Evolutionary conservation across 306 rosid genomes (phyloP), one percentile per base, ranked within the genome.

Genomic region (Quercus dentata): DNA sequence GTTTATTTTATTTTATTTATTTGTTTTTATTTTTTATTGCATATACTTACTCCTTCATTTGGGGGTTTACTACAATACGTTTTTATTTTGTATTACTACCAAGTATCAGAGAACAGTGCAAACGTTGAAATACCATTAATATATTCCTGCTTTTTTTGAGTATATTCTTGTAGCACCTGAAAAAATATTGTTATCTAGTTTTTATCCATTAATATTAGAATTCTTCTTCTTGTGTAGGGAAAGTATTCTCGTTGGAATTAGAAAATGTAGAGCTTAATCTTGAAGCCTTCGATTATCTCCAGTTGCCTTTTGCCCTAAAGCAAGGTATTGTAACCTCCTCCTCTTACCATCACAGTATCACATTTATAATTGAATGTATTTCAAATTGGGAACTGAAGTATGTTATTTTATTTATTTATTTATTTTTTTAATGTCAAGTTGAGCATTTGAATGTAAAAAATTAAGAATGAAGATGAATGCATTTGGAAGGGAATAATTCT

Each of bases 271-370:
- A 94, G 91, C 91, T 94, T 56, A 92, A 84, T 84, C 92, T 92
- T 73, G 97, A 94, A 80, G 99, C 99, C 30, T 94, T 92, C 71
- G 99, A 94, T 85, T 92, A 94, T 89, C 95, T 94, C 71, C 95
- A 86, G 83, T 86, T 94, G 85, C 99, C 99, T 28, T 91, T 94
- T 85, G 97, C 97, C 70, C 88, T 94, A 49, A 94, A 89, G 77
- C 89, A 91, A 90, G 99, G 99, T 94, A 84, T 38, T 23, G 41
- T 77, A 21, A 72, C 49, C 56, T 81, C 46, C 35, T 82, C 75
- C 69, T 71, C 46, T 41, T 35, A 30, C 69, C 23, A 56, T 5
- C 49, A 78, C 62, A 10, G 4, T 49, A 49, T 11, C 54, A 12
- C 54, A 10, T 13, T 49, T 49, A 49, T 12, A 59, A 59, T 59